phyloP scores from a whole-genome alignment of 768 basidiomycete species.

The Epithele typhae region DNA sequence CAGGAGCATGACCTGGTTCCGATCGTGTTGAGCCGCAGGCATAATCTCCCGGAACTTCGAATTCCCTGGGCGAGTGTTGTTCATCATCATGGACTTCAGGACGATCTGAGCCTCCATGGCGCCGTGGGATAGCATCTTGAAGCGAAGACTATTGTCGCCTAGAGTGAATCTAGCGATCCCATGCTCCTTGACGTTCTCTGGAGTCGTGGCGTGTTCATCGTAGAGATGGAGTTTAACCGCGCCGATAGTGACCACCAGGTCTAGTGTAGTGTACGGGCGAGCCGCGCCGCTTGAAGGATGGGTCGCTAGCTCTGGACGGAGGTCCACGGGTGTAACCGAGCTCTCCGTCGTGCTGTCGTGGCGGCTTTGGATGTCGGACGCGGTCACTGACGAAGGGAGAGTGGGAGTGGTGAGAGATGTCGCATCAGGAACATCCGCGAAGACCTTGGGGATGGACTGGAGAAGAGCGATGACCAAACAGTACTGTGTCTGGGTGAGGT shows the following conservation, averaged over 20 bases:
- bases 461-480: constrained; percentile 60
- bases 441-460: constrained; percentile 63
- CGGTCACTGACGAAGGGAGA: not conserved
- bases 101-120: constrained; percentile 85
- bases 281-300: constrained; percentile 20
- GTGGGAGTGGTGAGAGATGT: constrained; percentile 3
- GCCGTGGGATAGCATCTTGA: constrained; percentile 79
- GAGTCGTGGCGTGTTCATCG: constrained; percentile 55
- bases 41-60: constrained; percentile 94
- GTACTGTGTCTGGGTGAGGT: constrained; percentile 85
- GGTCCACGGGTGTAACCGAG: constrained; percentile 21
- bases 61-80: constrained; percentile 76
- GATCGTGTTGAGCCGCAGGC: constrained; percentile 80
- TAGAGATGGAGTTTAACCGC: constrained; percentile 84
- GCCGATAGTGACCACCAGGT: constrained; percentile 67
- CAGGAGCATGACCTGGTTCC: constrained; percentile 91
- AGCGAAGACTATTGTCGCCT: constrained; percentile 69
- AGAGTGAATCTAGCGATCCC: constrained; percentile 86
- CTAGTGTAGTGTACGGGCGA: constrained; percentile 60
- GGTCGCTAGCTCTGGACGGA: constrained; percentile 59
- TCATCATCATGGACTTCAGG: constrained; percentile 88
- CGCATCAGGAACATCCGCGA: constrained; percentile 45
- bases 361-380: not conserved
- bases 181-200: constrained; percentile 59
- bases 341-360: not conserved